Percentiles rank a stretch among this genome's conserved stretches.
Evolutionary conservation across 495 filamentous ascomycete species (phyloP).

Genomic region (Darksidea phi): DNA sequence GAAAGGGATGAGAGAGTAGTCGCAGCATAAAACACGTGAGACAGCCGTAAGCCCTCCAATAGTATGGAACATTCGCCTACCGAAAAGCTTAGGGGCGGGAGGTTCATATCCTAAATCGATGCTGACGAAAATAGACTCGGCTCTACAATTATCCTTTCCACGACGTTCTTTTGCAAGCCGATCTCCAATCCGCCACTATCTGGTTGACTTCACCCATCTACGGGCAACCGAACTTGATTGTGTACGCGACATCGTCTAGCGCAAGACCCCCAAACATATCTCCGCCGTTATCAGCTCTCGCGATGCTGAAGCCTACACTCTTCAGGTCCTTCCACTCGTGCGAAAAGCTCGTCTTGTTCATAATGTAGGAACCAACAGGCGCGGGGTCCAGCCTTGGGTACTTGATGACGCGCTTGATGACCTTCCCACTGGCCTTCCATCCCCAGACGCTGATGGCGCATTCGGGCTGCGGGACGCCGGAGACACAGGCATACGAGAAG

Average conservation of each 20-base stretch:
- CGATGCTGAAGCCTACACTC: constrained; percentile 30
- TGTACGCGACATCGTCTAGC: constrained; percentile 31
- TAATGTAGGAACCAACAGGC: constrained; percentile 20
- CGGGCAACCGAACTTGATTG: neutral
- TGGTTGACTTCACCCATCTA: too few relatives aligned
- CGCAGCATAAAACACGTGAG: too few relatives aligned
- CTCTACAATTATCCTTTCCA: too few relatives aligned
- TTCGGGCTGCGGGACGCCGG: constrained; percentile 30
- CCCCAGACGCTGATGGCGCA: constrained; percentile 33
- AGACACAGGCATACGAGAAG: constrained; percentile 28
- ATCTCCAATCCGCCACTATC: too few relatives aligned
- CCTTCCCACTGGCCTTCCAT: constrained; percentile 2
- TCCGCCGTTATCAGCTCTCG: constrained; percentile 25
- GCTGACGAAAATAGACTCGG: too few relatives aligned
- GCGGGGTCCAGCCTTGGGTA: constrained; percentile 23
- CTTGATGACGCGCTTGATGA: constrained; percentile 20
- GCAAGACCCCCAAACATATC: constrained; percentile 31
- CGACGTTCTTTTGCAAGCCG: too few relatives aligned
- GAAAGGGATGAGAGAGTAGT: too few relatives aligned
- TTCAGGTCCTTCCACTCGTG: constrained; percentile 23
- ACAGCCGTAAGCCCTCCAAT: too few relatives aligned
- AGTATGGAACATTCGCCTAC: too few relatives aligned
- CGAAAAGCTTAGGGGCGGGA: too few relatives aligned
- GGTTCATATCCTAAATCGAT: too few relatives aligned
- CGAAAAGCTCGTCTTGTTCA: constrained; percentile 24